Percentiles rank a stretch among this genome's conserved stretches.
These are phyloP conservation scores for Cochlearia excelsa DNA, from an alignment of 345 rosid genomes.

Conservation along the genomic window DNA sequence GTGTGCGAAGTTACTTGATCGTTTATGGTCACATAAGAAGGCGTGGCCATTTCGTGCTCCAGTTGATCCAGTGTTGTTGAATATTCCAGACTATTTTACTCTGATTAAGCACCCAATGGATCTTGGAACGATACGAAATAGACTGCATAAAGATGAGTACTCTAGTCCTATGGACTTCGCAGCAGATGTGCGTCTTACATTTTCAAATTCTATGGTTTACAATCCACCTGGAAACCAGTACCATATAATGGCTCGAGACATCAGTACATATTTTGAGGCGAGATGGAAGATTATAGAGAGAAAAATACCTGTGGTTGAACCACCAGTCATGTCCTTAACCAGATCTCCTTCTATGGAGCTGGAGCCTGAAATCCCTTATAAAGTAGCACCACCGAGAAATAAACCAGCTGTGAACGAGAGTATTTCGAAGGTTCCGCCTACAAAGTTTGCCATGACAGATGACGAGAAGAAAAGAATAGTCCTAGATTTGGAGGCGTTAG, in stretches of 20 bases:
- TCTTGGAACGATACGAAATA: slow-evolving; percentile 74
- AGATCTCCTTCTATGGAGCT: slow-evolving; percentile 35
- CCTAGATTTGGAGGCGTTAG: slow-evolving; percentile 52
- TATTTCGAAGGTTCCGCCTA: slow-evolving; percentile 42
- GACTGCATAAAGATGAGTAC: slow-evolving; percentile 52
- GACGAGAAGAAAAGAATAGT: slow-evolving; percentile 56
- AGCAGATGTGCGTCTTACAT: slow-evolving; percentile 76
- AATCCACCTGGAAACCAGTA: slow-evolving; percentile 78
- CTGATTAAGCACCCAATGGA: slow-evolving; percentile 93
- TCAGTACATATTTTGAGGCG: slow-evolving; percentile 61
- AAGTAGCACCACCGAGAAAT: slow-evolving; percentile 43
- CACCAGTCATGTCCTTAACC: slow-evolving; percentile 34
- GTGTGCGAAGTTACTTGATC: slow-evolving; percentile 55
- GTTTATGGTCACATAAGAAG: slow-evolving; percentile 60
- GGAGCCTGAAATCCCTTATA: slow-evolving; percentile 34
- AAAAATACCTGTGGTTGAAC: slow-evolving; percentile 47
- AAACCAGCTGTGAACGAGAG: slow-evolving; percentile 40
- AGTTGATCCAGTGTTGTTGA: slow-evolving; percentile 72
- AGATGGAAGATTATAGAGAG: slow-evolving; percentile 83
- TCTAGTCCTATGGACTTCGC: slow-evolving; percentile 63
- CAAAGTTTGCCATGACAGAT: slow-evolving; percentile 46
- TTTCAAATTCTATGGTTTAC: slow-evolving; percentile 77
- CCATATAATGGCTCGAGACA: slow-evolving; percentile 62
- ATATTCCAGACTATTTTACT: slow-evolving; percentile 80
- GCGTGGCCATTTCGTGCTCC: slow-evolving; percentile 68